phyloP scores from a whole-genome alignment of 2,329 filamentous ascomycete species.

The Trichoderma oligosporum region DNA sequence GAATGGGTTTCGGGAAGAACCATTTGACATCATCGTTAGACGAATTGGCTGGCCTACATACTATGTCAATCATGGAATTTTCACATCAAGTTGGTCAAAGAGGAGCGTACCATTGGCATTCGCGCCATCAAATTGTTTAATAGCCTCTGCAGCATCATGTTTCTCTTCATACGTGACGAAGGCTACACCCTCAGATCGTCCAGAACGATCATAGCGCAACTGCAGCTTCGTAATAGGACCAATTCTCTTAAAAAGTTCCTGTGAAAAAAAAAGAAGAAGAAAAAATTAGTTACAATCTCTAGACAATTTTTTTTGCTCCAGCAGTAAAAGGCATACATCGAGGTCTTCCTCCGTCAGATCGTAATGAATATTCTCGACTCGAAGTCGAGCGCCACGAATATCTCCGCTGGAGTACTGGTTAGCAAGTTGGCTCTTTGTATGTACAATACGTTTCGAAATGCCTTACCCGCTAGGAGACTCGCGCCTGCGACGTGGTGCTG shows the following conservation, averaged over 20 bases:
- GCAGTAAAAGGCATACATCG: conserved; percentile 49
- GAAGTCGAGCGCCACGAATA: conserved; percentile 63
- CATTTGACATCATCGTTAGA: conserved; percentile 59
- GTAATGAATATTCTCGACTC: conserved; percentile 88
- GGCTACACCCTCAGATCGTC: conserved; percentile 79
- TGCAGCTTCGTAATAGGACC: conserved; percentile 66
- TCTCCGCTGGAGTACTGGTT: conserved; percentile 39
- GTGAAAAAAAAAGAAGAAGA: too few relatives aligned
- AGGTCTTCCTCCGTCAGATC: conserved; percentile 83
- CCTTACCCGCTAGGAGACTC: conserved; percentile 41
- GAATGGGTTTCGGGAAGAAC: conserved; percentile 52
- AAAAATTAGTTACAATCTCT: conserved; percentile 14
- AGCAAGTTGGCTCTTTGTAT: conserved; percentile 18
- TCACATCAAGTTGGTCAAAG: background rate
- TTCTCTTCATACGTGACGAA: conserved; percentile 74
- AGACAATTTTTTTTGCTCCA: background rate
- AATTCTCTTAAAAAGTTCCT: conserved; percentile 80
- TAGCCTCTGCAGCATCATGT: conserved; percentile 68
- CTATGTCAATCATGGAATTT: background rate
- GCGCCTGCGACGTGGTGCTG: conserved; percentile 42
- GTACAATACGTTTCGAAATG: background rate
- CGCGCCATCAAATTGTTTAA: conserved; percentile 80
- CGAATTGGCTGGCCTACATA: conserved; percentile 70
- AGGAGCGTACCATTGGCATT: conserved; percentile 68
- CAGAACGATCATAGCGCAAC: conserved; percentile 80